These are phyloP conservation scores for Hanseniaspora lachancei DNA, from an alignment of 805 yeast genomes.

Conservation along the genomic window DNA sequence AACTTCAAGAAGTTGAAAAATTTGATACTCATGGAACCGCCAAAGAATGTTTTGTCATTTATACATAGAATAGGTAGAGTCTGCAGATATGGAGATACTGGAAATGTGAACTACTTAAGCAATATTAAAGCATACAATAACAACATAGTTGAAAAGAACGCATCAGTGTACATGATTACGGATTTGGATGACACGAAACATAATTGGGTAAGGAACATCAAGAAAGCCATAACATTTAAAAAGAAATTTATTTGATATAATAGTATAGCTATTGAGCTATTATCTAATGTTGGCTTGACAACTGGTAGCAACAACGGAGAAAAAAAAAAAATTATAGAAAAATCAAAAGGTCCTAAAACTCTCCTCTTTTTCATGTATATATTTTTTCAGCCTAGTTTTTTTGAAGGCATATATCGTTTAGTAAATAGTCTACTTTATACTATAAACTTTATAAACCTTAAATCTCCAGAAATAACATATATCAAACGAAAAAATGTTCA, in stretches of 20 bases:
- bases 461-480: no score
- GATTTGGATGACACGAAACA: conserved; percentile 42
- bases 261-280: conserved; percentile 1
- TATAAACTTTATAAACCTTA: no score
- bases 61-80: conserved; percentile 91
- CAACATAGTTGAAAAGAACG: conserved; percentile 55
- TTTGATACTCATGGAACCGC: conserved; percentile 73
- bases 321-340: neutral
- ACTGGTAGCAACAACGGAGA: no score
- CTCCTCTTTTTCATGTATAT: no score
- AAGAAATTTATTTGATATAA: conserved; percentile 13
- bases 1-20: conserved; percentile 74
- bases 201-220: conserved; percentile 72
- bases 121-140: neutral
- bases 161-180: conserved; percentile 72
- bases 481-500: neutral
- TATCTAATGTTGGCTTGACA: neutral
- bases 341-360: no score
- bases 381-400: no score
- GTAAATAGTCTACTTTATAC: no score
- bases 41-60: conserved; percentile 70
- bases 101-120: neutral
- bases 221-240: conserved; percentile 40
- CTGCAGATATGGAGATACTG: conserved; percentile 38
- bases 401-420: no score